phyloP scores from a whole-genome alignment of 2,329 filamentous ascomycete genomes.

The Talaromyces atroroseus region DNA sequence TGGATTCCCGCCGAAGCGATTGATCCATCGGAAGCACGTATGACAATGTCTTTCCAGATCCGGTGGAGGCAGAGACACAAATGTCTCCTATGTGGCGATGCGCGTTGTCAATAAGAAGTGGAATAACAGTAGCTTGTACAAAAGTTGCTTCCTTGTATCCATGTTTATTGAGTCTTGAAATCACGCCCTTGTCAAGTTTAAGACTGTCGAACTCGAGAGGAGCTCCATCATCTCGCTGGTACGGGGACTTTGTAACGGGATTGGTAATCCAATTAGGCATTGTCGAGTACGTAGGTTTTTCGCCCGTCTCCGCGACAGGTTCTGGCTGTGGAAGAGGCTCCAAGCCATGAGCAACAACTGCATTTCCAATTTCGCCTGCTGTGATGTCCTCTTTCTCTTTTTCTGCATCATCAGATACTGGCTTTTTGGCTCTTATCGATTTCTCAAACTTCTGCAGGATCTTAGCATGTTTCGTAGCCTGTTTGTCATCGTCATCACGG shows the following conservation, averaged over 20 bases:
- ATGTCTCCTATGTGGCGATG: slow-evolving; percentile 66
- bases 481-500: slow-evolving; percentile 21
- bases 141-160: slow-evolving; percentile 69
- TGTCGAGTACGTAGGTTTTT: slow-evolving; percentile 66
- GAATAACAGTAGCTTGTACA: slow-evolving; percentile 73
- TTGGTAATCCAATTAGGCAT: slow-evolving; percentile 75
- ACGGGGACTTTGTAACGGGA: slow-evolving; percentile 63
- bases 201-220: slow-evolving; percentile 57
- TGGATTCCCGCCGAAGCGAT: slow-evolving; percentile 59
- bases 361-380: slow-evolving; percentile 18
- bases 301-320: slow-evolving; percentile 51
- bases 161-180: slow-evolving; percentile 60
- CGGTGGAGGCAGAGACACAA: slow-evolving; percentile 86
- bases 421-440: slow-evolving; percentile 22
- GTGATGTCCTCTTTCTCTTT: slow-evolving; percentile 11
- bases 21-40: slow-evolving; percentile 84
- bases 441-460: slow-evolving; percentile 37
- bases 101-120: slow-evolving; percentile 65
- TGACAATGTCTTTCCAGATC: slow-evolving; percentile 90
- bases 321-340: slow-evolving; percentile 71
- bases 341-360: slow-evolving; percentile 51
- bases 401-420: slow-evolving; percentile 13
- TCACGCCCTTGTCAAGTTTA: slow-evolving; percentile 56
- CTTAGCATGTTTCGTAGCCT: slow-evolving; percentile 29
- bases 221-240: slow-evolving; percentile 37